phyloP scores from a whole-genome alignment of 2,329 filamentous ascomycete species.

The Teratosphaeria pseudoeucalypti region DNA sequence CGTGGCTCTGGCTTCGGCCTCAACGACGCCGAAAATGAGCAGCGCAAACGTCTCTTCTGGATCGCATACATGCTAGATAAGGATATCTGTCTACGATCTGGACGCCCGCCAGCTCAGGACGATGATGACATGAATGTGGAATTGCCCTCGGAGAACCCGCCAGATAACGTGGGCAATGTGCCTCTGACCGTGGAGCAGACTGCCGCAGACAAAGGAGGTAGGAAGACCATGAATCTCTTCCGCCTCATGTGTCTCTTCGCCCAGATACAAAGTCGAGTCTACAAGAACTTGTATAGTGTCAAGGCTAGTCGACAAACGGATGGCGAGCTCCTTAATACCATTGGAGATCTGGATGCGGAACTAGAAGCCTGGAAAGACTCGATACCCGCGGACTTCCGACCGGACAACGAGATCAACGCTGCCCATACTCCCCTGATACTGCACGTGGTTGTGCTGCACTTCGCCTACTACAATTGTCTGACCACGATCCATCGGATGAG shows the following conservation, averaged over 20 bases:
- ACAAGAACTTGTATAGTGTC: slow-evolving; percentile 85
- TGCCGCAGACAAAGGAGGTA: slow-evolving; percentile 49
- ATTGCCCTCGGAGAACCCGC: slow-evolving; percentile 78
- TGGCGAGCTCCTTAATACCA: slow-evolving; percentile 86
- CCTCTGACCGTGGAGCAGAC: slow-evolving; percentile 43
- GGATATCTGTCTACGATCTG: slow-evolving; percentile 63
- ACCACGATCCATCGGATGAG: slow-evolving; percentile 99
- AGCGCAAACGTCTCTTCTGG: slow-evolving; percentile 70
- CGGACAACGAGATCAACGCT: slow-evolving; percentile 90
- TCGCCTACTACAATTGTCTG: slow-evolving; percentile 94
- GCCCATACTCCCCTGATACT: slow-evolving; percentile 87
- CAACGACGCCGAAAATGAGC: slow-evolving; percentile 87
- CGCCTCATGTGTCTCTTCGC: slow-evolving; percentile 85
- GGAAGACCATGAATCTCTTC: slow-evolving; percentile 91
- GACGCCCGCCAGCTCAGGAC: slow-evolving; percentile 60
- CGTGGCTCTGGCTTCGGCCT: slow-evolving; percentile 85
- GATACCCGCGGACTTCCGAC: slow-evolving; percentile 92
- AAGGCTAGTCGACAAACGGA: slow-evolving; percentile 86
- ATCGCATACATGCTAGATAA: slow-evolving; percentile 66
- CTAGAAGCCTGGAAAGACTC: slow-evolving; percentile 93
- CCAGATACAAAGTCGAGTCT: slow-evolving; percentile 85
- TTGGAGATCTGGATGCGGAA: slow-evolving; percentile 74
- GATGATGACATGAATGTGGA: slow-evolving; percentile 92
- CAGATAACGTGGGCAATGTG: slow-evolving; percentile 90
- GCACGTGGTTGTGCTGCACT: slow-evolving; percentile 87